These are phyloP conservation scores for Paraphaeosphaeria sporulosa DNA, from an alignment of 2,329 filamentous ascomycete genomes.

Conservation along the genomic window DNA sequence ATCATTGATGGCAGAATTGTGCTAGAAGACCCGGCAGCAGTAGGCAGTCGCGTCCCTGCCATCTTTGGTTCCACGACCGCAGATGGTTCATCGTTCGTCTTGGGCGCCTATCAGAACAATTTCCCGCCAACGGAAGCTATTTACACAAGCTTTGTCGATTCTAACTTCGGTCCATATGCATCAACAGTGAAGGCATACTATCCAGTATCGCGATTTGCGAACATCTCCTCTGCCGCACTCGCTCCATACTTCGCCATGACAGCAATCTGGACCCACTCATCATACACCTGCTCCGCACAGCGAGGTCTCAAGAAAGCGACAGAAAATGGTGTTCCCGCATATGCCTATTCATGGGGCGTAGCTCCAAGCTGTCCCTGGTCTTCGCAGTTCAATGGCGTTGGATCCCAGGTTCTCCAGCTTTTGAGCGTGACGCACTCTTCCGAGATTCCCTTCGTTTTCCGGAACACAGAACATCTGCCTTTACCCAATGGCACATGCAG, in stretches of 20 bases:
- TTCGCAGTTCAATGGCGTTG: neutral
- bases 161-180: neutral
- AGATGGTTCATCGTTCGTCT: neutral
- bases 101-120: neutral
- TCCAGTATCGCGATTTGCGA: neutral
- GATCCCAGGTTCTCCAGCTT: neutral
- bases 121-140: neutral
- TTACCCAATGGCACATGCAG: neutral
- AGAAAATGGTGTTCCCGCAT: conserved; percentile 2
- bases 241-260: conserved; percentile 6
- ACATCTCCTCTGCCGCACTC: neutral
- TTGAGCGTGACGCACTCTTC: conserved; percentile 1
- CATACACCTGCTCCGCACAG: conserved; percentile 3
- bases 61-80: conserved; percentile 5
- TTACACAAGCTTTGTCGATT: neutral
- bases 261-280: conserved; percentile 6
- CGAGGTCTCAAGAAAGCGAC: neutral
- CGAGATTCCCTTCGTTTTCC: neutral
- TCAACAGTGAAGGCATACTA: neutral
- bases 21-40: neutral
- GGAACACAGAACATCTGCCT: conserved; percentile 2
- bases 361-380: conserved; percentile 2
- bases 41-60: conserved; percentile 5
- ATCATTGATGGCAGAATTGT: neutral
- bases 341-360: neutral